Conservation (phyloP, 1,139 yeast species). For the Scheffersomyces stambukii region DNA sequence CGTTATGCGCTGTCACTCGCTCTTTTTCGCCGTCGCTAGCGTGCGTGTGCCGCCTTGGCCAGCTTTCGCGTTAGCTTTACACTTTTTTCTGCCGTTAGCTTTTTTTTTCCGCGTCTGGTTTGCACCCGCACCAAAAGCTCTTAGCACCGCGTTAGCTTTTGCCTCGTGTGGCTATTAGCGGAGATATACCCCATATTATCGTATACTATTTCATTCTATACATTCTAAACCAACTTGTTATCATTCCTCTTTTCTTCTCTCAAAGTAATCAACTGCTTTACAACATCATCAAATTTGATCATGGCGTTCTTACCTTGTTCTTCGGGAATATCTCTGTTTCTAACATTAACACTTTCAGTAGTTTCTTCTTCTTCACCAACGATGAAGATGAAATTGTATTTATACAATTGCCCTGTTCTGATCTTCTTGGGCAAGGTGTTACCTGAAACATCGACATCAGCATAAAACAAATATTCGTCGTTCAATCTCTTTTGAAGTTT, state of each 20-base stretch:
- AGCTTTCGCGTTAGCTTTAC: too few species aligned
- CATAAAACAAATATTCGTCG: constrained; percentile 70
- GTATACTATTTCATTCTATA: constrained; percentile 1
- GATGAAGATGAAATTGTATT: constrained; percentile 89
- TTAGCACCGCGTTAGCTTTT: too few species aligned
- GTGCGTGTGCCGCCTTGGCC: too few species aligned
- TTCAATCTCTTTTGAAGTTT: constrained; percentile 63
- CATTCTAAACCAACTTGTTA: constrained; percentile 40
- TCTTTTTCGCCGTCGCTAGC: too few species aligned
- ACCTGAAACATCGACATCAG: constrained; percentile 90
- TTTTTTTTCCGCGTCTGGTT: too few species aligned
- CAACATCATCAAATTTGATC: constrained; percentile 63
- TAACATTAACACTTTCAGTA: constrained; percentile 75
- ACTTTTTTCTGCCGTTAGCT: too few species aligned
- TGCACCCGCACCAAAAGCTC: too few species aligned
- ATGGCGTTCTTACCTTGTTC: constrained; percentile 91
- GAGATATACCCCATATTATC: too few species aligned
- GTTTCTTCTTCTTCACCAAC: constrained; percentile 93
- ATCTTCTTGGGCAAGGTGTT: constrained; percentile 95
- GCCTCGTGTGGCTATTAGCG: too few species aligned
- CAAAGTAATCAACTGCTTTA: constrained; percentile 60
- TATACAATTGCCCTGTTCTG: constrained; percentile 88
- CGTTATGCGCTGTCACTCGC: too few species aligned
- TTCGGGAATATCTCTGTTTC: constrained; percentile 81
- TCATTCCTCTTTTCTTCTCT: constrained; percentile 68